Percentiles rank a stretch among this genome's conserved stretches.
phyloP scores from a whole-genome alignment of 306 rosid genomes.

The Rosa persica region DNA sequence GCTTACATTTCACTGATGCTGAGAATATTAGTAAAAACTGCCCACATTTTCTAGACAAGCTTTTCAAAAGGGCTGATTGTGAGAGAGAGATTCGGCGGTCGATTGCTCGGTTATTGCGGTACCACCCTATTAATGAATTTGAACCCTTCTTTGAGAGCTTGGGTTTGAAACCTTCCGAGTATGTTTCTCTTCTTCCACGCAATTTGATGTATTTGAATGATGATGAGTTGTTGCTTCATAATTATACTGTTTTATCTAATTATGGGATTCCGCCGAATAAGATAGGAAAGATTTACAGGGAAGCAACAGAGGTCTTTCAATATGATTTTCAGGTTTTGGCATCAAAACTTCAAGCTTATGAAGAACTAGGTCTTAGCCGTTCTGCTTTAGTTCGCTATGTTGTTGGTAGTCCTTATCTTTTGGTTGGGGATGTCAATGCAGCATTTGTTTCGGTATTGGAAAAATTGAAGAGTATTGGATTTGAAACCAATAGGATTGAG shows the following conservation, averaged over 20 bases:
- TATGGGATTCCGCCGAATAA: slow-evolving; percentile 60
- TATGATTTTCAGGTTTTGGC: slow-evolving; percentile 52
- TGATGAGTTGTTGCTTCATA: slow-evolving; percentile 50
- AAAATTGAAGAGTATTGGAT: slow-evolving; percentile 43
- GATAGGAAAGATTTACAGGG: slow-evolving; percentile 60
- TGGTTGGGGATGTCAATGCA: slow-evolving; percentile 55
- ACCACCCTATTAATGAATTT: slow-evolving; percentile 85
- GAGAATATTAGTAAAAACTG: slow-evolving; percentile 78
- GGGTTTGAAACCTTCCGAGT: slow-evolving; percentile 71
- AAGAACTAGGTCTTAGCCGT: slow-evolving; percentile 40
- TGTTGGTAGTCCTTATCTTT: slow-evolving; percentile 50
- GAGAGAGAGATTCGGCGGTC: slow-evolving; percentile 27
- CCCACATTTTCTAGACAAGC: slow-evolving; percentile 52
- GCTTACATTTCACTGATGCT: slow-evolving; percentile 63
- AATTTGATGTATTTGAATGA: slow-evolving; percentile 58
- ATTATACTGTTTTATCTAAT: slow-evolving; percentile 48
- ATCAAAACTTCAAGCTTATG: slow-evolving; percentile 58
- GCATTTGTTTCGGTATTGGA: slow-evolving; percentile 52
- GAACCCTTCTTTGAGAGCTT: slow-evolving; percentile 83
- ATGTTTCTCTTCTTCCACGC: slow-evolving; percentile 52
- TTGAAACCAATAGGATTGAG: slow-evolving; percentile 48
- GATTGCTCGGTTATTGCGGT: slow-evolving; percentile 54
- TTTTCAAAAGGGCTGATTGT: slow-evolving; percentile 34
- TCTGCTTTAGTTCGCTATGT: slow-evolving; percentile 32
- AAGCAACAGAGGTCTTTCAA: slow-evolving; percentile 41